Percentiles rank a stretch among this genome's conserved stretches.
Conservation (phyloP, 2,329 filamentous ascomycete species). For the Tolypocladium guangdongense region DNA sequence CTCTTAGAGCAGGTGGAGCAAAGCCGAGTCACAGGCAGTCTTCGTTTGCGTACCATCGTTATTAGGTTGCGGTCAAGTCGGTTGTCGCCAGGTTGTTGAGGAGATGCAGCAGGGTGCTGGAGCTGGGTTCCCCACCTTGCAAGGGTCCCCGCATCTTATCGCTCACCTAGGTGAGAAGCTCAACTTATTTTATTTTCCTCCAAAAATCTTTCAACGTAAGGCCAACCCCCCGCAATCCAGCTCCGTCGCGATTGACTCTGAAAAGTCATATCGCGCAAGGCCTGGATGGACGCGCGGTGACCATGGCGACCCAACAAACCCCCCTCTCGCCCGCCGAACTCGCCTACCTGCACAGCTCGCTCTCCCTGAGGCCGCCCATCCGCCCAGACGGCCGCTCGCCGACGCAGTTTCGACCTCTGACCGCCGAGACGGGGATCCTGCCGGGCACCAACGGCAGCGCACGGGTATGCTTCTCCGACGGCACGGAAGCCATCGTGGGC, state of each 20-base stretch:
- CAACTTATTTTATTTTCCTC: conserved; percentile 12
- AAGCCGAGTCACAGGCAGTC: not conserved
- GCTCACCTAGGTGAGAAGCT: conserved; percentile 18
- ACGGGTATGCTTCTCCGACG: conserved; percentile 86
- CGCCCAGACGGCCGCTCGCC: conserved; percentile 76
- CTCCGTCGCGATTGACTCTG: not conserved
- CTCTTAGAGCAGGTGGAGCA: not conserved
- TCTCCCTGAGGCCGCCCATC: conserved; percentile 71
- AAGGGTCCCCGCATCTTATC: conserved; percentile 17
- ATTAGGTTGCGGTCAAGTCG: no score
- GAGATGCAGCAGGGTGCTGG: not conserved
- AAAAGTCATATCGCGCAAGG: not conserved
- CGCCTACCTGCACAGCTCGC: conserved; percentile 84
- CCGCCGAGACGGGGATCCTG: conserved; percentile 82
- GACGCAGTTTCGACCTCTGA: conserved; percentile 81
- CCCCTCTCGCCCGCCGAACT: conserved; percentile 92
- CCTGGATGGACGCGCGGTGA: conserved; percentile 2
- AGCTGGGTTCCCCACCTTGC: not conserved
- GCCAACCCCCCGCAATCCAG: conserved; percentile 3
- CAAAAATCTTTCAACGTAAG: conserved; percentile 12
- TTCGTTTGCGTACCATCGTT: not conserved
- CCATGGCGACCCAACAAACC: conserved; percentile 57
- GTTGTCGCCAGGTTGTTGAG: not conserved
- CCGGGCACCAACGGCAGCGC: conserved; percentile 87
- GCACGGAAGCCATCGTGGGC: conserved; percentile 90